Conservation (phyloP, 2,329 filamentous ascomycete species). For the Sporothrix variecibatus region DNA sequence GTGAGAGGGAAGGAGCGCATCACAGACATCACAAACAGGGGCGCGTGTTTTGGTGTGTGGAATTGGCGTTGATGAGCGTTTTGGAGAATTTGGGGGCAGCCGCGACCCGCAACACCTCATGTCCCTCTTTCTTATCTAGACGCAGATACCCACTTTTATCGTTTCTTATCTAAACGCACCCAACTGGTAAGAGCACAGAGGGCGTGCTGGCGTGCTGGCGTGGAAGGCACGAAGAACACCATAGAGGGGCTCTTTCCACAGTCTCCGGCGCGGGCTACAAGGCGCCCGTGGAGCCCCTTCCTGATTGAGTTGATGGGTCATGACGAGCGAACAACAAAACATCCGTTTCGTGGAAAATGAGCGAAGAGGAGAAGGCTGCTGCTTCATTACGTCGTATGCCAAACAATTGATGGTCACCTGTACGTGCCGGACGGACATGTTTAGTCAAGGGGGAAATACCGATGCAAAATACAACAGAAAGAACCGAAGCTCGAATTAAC, state of each 20-base stretch:
- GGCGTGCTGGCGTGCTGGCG: not conserved
- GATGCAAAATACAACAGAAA: not conserved
- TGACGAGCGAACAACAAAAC: not conserved
- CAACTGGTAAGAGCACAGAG: not conserved
- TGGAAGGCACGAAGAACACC: not conserved
- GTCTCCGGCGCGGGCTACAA: conserved; percentile 4
- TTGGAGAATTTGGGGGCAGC: not conserved
- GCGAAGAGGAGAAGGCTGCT: not conserved
- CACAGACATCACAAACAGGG: not conserved
- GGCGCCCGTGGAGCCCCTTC: not conserved
- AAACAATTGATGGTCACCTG: not conserved
- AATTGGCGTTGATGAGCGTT: no score
- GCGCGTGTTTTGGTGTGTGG: not conserved
- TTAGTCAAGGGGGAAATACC: not conserved
- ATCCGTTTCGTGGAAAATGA: not conserved
- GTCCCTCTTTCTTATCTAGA: conserved; percentile 9
- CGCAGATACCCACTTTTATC: not conserved
- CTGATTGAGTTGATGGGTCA: not conserved
- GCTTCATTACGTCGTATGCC: not conserved
- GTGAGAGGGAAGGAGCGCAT: not conserved
- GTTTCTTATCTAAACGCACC: conserved; percentile 11
- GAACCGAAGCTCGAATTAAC: not conserved
- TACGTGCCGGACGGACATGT: not conserved
- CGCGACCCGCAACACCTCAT: not conserved
- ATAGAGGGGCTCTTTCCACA: conserved; percentile 1